These are phyloP conservation scores for Podaxis sp. DNA, from an alignment of 768 basidiomycete genomes.

Conservation along the genomic window DNA sequence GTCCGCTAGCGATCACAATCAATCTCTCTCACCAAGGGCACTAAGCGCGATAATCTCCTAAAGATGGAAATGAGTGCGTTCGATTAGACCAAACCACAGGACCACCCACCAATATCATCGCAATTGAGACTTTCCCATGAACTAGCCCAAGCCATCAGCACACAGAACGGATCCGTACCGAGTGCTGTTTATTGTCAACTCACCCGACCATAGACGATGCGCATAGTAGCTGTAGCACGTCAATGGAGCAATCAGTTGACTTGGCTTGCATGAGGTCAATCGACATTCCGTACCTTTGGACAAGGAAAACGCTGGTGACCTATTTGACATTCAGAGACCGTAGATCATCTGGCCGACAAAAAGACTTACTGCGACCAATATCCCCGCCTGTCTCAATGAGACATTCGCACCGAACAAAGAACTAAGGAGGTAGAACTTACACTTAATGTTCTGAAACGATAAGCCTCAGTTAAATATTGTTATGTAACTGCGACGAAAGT, in stretches of 20 bases:
- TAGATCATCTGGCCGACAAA: background rate
- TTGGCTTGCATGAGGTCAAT: background rate
- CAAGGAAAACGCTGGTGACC: slow-evolving; percentile 22
- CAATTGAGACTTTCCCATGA: slow-evolving; percentile 15
- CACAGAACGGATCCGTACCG: background rate
- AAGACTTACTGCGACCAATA: background rate
- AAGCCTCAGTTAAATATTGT: background rate
- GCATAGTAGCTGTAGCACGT: slow-evolving; percentile 18
- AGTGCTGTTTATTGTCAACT: background rate
- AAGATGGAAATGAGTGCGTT: background rate
- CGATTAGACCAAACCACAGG: background rate
- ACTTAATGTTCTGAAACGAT: background rate
- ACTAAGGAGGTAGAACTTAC: background rate
- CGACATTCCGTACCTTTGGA: slow-evolving; percentile 20
- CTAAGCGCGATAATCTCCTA: slow-evolving; percentile 19
- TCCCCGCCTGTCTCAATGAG: background rate
- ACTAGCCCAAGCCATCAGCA: slow-evolving; percentile 7
- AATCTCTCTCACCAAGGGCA: slow-evolving; percentile 18
- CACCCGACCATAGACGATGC: slow-evolving; percentile 21
- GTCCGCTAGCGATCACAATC: background rate
- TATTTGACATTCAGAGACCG: background rate
- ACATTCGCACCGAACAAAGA: background rate
- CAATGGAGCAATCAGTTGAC: background rate
- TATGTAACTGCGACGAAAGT: background rate
- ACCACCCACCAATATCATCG: slow-evolving; percentile 18